These are phyloP conservation scores for Saccharomycopsis sp. DNA, from an alignment of 805 yeast species.

Conservation along the genomic window DNA sequence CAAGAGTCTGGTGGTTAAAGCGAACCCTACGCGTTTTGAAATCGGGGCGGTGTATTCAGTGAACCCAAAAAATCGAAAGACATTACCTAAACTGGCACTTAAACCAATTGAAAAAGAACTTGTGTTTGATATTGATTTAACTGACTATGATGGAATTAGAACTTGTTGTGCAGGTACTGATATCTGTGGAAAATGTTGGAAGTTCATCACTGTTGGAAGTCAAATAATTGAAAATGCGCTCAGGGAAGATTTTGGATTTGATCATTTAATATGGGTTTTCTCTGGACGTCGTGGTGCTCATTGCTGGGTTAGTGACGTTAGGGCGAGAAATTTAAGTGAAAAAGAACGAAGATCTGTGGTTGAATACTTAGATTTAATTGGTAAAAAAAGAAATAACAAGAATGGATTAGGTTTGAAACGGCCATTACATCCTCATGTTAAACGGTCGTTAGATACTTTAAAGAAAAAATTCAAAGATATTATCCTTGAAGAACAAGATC, in stretches of 20 bases:
- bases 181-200: conserved; percentile 91
- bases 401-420: conserved; percentile 51
- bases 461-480: conserved; percentile 56
- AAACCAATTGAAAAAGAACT: conserved; percentile 80
- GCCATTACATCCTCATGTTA: conserved; percentile 86
- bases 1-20: conserved; percentile 62
- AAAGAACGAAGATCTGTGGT: conserved; percentile 67
- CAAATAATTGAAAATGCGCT: conserved; percentile 65
- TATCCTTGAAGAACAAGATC: conserved; percentile 77
- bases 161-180: conserved; percentile 86
- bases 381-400: conserved; percentile 39
- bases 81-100: conserved; percentile 68
- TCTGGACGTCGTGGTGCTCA: conserved; percentile 99
- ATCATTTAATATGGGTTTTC: conserved; percentile 86
- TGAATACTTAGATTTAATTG: conserved; percentile 72
- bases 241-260: conserved; percentile 82
- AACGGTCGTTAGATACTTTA: conserved; percentile 64
- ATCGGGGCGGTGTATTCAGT: conserved; percentile 87
- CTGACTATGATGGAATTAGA: conserved; percentile 90
- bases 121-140: conserved; percentile 94
- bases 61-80: conserved; percentile 81
- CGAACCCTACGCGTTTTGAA: conserved; percentile 88
- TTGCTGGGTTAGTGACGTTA: conserved; percentile 90
- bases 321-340: conserved; percentile 74
- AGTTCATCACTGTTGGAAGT: conserved; percentile 79